These are phyloP conservation scores for Tritrichomonas foetus DNA, from an alignment of 208 protist genomes.

Conservation along the genomic window DNA sequence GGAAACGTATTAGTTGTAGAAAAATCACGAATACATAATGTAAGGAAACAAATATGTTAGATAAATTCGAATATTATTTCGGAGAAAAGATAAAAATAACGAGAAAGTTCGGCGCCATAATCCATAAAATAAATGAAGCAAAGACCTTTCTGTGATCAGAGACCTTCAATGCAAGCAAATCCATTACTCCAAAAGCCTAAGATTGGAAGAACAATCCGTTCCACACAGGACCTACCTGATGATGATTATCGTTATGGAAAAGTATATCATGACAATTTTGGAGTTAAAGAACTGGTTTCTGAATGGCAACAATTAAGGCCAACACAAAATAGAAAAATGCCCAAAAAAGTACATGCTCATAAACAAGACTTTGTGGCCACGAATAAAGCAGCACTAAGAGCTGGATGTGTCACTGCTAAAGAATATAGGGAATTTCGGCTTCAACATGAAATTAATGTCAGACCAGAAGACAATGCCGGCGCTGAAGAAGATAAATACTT, in stretches of 20 bases:
- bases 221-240: neutral
- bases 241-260: neutral
- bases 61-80: too few relatives aligned
- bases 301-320: neutral
- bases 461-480: neutral
- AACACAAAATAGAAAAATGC: neutral
- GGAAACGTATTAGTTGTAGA: too few relatives aligned
- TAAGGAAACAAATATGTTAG: too few relatives aligned
- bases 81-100: too few relatives aligned
- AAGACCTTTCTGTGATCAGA: neutral
- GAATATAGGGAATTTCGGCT: neutral
- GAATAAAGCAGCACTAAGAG: neutral
- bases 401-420: neutral
- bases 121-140: too few relatives aligned
- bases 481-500: neutral
- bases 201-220: neutral
- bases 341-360: neutral
- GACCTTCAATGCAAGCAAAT: neutral
- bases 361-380: slow-evolving; percentile 29
- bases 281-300: neutral
- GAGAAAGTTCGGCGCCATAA: too few relatives aligned
- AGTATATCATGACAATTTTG: neutral
- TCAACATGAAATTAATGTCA: neutral
- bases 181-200: neutral
- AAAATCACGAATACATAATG: too few relatives aligned